phyloP scores from a whole-genome alignment of 2,329 filamentous ascomycete species.

The Ophiosphaerella korrae region DNA sequence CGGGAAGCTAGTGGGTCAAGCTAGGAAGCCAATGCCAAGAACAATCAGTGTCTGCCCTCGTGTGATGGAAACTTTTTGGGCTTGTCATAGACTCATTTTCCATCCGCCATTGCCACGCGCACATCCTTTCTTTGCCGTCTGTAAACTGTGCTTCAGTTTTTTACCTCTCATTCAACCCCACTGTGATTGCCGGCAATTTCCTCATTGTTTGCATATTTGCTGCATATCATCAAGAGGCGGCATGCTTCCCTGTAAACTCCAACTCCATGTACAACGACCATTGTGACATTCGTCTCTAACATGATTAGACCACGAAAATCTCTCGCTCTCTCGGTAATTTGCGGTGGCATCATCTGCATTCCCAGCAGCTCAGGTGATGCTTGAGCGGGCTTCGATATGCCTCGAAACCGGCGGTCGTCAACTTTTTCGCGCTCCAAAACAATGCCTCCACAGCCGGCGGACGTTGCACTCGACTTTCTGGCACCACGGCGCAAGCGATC shows the following conservation, averaged over 20 bases:
- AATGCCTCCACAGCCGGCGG: constrained; percentile 51
- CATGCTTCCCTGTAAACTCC: constrained; percentile 20
- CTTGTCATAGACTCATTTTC: constrained; percentile 18
- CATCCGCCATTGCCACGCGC: constrained; percentile 17
- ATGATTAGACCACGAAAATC: constrained; percentile 6
- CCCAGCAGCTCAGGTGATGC: constrained; percentile 52
- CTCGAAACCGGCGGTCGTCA: constrained; percentile 62
- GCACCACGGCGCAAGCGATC: constrained; percentile 59
- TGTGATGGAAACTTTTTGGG: constrained; percentile 33
- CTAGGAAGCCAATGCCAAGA: constrained; percentile 9
- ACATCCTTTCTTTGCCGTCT: constrained; percentile 1
- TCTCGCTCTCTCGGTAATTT: constrained; percentile 24
- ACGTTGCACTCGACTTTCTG: constrained; percentile 62
- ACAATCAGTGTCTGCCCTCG: constrained; percentile 6
- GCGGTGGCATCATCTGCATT: constrained; percentile 26
- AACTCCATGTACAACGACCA: neutral
- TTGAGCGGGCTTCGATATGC: constrained; percentile 64
- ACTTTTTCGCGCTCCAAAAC: constrained; percentile 52
- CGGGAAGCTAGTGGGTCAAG: constrained; percentile 10
- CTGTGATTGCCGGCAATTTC: neutral
- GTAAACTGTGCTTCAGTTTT: constrained; percentile 10
- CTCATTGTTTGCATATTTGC: constrained; percentile 1
- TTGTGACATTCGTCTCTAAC: constrained; percentile 2
- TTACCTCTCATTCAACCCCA: constrained; percentile 1
- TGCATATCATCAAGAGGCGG: constrained; percentile 18